Evolutionary conservation across 2,329 filamentous ascomycete genomes (phyloP), one percentile per base, ranked within the genome.

Genomic region (Phaeosphaeria sp.): DNA sequence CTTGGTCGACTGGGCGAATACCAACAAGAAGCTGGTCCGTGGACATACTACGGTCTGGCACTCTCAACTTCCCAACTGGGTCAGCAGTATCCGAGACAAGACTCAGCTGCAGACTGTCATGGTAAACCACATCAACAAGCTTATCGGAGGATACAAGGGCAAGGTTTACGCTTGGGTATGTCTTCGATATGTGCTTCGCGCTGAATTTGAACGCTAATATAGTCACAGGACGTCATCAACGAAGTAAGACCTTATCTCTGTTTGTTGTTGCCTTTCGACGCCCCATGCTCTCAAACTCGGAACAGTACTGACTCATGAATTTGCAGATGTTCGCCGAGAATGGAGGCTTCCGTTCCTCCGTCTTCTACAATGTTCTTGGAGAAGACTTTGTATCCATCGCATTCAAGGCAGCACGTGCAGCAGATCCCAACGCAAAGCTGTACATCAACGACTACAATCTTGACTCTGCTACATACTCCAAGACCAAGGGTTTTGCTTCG

Each of bases 391-490:
- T 92, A 51, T 80, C 81, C 21, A 89, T 90, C 67, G 89, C 89
- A 39, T 92, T 92, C 78, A 81, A 85, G 51, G 86, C 89, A 9
- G 90, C 90, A 20, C 84, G 85, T 50, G 81, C 81, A 7, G 89
- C 87, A 17, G 90, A 92, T 72, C 88, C 89, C 2, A 67, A 77
- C 54, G 88, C 87, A 2, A 89, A 89, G 77, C 81, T 92, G 40
- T 93, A 91, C 80, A 90, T 92, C 78, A 93, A 92, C 77, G 89
- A 92, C 69, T 83, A 82, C 72, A 83, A 82, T 78, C 83, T 90
- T 52, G 89, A 90, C 77, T 80, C 76, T 44, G 82, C 87, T 18
- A 82, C 66, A 63, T 83, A 83, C 67, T 79, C 83, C 62, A 92
- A 92, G 80, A 81, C 81, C 2, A 78, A 74, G 13, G 81, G 77